These are phyloP conservation scores for Aureobasidium sp. DNA, from an alignment of 2,329 filamentous ascomycete genomes.

Conservation along the genomic window DNA sequence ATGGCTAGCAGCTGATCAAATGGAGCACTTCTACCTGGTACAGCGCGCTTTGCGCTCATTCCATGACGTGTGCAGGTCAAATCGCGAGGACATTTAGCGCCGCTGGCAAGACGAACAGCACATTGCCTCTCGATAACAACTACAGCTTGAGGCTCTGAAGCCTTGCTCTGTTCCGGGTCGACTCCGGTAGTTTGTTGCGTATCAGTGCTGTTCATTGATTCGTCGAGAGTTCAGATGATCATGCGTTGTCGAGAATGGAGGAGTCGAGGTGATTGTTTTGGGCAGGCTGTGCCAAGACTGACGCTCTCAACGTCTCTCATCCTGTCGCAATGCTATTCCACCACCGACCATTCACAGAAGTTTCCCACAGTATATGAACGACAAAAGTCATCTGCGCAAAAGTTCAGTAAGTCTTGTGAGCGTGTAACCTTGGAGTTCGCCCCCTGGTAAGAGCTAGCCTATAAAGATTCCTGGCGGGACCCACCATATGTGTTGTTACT, in stretches of 20 bases:
- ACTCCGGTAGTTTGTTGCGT: not conserved
- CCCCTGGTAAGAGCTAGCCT: too few species aligned
- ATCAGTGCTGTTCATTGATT: not conserved
- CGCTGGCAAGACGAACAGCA: slow-evolving; percentile 76
- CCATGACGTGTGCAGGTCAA: slow-evolving; percentile 85
- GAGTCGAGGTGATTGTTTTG: not conserved
- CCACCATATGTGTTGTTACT: not conserved
- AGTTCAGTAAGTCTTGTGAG: too few species aligned
- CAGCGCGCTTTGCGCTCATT: slow-evolving; percentile 84
- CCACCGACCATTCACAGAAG: not conserved
- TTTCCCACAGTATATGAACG: too few species aligned
- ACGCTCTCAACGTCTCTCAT: not conserved
- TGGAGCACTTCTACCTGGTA: slow-evolving; percentile 75
- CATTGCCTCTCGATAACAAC: slow-evolving; percentile 92
- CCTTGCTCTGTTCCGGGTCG: slow-evolving; percentile 46
- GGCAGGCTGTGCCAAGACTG: not conserved
- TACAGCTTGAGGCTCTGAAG: slow-evolving; percentile 75
- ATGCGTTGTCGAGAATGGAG: not conserved
- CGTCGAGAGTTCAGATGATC: not conserved
- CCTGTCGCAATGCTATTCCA: not conserved
- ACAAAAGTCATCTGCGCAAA: too few species aligned
- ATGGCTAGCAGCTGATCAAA: slow-evolving; percentile 75
- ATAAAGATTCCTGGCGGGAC: too few species aligned
- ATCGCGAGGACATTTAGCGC: slow-evolving; percentile 76
- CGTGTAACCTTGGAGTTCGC: too few species aligned